Evolutionary conservation across 148 eudicot genomes (phyloP), one percentile per base, ranked within the genome.

Genomic region (Fagopyrum tataricum): DNA sequence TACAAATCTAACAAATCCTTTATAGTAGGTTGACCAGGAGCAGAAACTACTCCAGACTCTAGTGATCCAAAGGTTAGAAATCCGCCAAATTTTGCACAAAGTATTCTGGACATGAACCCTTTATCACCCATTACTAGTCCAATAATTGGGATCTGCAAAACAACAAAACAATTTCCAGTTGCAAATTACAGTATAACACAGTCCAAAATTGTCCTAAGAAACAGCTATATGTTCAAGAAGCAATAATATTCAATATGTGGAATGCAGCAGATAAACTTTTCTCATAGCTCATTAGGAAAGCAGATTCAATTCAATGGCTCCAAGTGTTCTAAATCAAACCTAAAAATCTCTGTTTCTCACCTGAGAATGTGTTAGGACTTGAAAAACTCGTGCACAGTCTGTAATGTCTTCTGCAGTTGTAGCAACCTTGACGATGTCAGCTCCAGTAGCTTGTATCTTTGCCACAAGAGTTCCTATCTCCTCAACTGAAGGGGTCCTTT

Each of bases 21-120:
- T 42, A 92, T 75, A 37, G 97, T 85, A 8, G 97, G 97, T 70
- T 92, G 97, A 51, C 97, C 97, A 53, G 97, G 97, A 26, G 97
- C 97, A 46, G 97, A 92, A 47, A 88, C 88, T 70, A 76, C 82
- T 75, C 96, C 96, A 7, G 80, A 64, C 31, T 92, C 88, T 43
- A 92, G 83, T 53, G 88, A 81, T 67, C 93, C 97, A 83, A 90
- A 92, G 42, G 97, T 92, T 47, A 92, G 91, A 81, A 81, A 92
- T 70, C 96, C 97, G 72, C 96, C 97, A 79, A 88, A 92, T 75
- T 92, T 92, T 44, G 97, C 86, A 71, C 92, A 84, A 75, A 92
- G 96, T 77, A 92, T 62, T 69, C 97, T 79, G 26, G 97, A 82
- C 78, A 92, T 88, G 64, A 90, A 70, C 71, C 96, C 97, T 77